Base-by-base conservation (phyloP, 2,329 filamentous ascomycete genomes). In the Neophaeococcomyces mojaviensis region DNA sequence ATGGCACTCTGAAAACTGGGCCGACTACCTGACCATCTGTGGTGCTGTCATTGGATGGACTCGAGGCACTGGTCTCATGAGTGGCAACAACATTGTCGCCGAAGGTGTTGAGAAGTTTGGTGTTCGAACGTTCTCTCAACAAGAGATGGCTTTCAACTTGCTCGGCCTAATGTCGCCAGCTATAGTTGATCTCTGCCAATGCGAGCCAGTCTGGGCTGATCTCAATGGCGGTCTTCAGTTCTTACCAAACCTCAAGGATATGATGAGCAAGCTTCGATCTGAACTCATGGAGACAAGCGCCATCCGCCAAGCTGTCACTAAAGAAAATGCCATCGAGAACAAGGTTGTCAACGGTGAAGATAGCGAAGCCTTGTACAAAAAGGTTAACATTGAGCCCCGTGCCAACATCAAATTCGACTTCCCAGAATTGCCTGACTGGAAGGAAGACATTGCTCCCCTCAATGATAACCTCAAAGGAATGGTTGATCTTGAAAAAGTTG, bases 1-100 rank as follows among this genome's bases (percentile, higher is more conserved):
- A 58, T 98, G 92, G 92, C 85, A 94, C 68, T 94, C 92, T 0
- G 92, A 98, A 72, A 89, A 81, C 72, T 98, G 92, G 92, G 84
- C 81, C 55, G 90, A 90, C 71, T 98, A 94, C 73, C 87, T 98
- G 59, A 97, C 90, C 50, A 92, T 98, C 58, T 98, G 92, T 59
- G 92, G 92, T 73, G 90, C 90, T 52, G 88, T 97, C 67, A 98
- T 98, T 64, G 92, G 92, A 52, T 98, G 92, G 92, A 98, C 92
- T 58, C 90, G 92, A 71, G 92, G 90, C 55, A 98, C 92, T 53
- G 92, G 92, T 64, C 81, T 98, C 59, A 98, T 98, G 90, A 86
- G 85, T 56, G 89, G 86, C 61, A 97, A 97, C 76, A 97, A 98
- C 68, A 82, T 97, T 58, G 89, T 97, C 55, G 92, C 92, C 30